Evolutionary conservation across 192 early-diverging fungal genomes (phyloP).

Genomic region (Rhizophagus clarus): DNA sequence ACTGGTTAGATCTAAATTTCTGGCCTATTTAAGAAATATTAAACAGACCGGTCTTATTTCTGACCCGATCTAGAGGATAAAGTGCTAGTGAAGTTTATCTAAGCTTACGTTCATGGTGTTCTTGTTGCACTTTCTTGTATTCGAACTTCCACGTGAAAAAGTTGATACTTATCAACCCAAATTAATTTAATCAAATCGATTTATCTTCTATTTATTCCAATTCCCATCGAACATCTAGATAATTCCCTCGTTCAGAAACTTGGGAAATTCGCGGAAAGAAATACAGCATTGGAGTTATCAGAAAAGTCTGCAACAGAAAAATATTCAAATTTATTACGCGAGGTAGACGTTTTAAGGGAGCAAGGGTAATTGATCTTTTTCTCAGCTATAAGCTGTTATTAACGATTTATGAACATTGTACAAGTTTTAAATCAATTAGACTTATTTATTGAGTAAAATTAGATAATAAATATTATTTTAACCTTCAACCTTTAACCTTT

Average conservation of each 20-base stretch:
- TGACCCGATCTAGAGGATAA: not conserved
- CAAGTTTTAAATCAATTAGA: not conserved
- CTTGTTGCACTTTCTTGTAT: not conserved
- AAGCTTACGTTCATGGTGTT: not conserved
- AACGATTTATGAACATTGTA: not conserved
- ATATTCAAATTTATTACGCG: constrained; percentile 40
- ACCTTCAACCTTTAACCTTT: too few relatives aligned
- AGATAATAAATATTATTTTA: not conserved
- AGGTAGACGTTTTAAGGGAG: constrained; percentile 41
- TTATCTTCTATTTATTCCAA: not conserved
- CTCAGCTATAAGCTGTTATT: not conserved
- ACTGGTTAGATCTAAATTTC: too few relatives aligned
- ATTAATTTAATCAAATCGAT: not conserved
- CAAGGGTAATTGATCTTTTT: constrained; percentile 41
- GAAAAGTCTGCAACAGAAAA: constrained; percentile 38
- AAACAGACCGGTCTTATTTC: not conserved
- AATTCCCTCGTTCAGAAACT: constrained; percentile 49
- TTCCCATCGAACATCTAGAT: constrained; percentile 32
- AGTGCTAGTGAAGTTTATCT: not conserved
- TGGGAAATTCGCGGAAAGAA: constrained; percentile 43
- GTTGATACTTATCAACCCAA: not conserved
- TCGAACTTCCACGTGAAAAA: not conserved
- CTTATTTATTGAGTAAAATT: not conserved
- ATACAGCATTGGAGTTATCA: constrained; percentile 41
- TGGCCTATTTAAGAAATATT: not conserved